These are phyloP conservation scores for Bacidia rubella DNA, from an alignment of 495 filamentous ascomycete genomes.

Conservation along the genomic window DNA sequence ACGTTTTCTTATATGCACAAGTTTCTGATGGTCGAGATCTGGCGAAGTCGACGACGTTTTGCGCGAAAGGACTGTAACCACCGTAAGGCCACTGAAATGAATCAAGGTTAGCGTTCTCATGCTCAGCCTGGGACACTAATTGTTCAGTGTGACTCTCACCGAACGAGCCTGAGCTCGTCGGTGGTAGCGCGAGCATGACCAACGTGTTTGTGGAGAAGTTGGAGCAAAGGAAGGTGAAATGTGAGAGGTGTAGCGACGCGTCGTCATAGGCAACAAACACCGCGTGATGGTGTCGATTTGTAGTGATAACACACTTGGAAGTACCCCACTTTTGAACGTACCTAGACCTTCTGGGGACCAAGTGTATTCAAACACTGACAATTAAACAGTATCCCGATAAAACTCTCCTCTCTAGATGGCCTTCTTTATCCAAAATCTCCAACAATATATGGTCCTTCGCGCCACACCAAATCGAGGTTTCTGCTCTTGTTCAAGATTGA, in stretches of 20 bases:
- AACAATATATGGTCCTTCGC: neutral
- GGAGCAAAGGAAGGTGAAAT: too few species aligned
- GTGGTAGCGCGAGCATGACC: neutral
- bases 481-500: too few species aligned
- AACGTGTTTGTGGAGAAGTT: neutral
- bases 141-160: neutral
- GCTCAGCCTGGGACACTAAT: neutral
- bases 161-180: neutral
- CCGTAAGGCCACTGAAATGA: neutral
- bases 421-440: neutral
- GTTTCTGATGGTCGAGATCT: neutral
- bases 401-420: neutral
- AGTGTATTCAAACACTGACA: too few species aligned
- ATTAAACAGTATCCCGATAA: neutral
- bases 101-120: neutral
- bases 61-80: neutral
- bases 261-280: neutral
- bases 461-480: neutral
- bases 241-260: too few species aligned
- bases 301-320: neutral
- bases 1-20: too few species aligned
- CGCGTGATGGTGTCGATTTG: neutral
- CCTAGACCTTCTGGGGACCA: neutral
- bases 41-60: neutral
- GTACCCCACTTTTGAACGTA: neutral